Evolutionary conservation across 495 filamentous ascomycete genomes (phyloP), one percentile per base, ranked within the genome.

Genomic region (Cudoniella acicularis): DNA sequence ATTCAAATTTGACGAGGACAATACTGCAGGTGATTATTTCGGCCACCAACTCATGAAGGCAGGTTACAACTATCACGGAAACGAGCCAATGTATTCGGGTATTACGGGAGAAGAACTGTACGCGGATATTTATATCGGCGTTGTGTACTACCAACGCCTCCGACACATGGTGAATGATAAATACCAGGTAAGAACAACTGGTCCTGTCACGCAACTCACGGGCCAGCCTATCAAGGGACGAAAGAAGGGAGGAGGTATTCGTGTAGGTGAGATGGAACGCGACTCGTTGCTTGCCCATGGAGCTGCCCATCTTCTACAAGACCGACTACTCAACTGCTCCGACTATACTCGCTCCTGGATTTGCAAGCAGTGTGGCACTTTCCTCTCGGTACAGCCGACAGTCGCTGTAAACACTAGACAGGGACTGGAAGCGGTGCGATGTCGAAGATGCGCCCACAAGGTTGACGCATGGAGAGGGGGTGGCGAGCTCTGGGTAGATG

Each of bases 91-190:
- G 82, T 98, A 98, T 75, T 89, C 84, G 42, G 94, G 94, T 13
- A 93, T 98, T 70, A 98, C 94, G 0, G 94, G 94, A 58, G 85
- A 92, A 65, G 94, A 98, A 72, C 85, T 98, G 18, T 83, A 86
- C 22, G 93, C 91, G 9, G 94, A 98, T 72, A 98, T 98, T 70
- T 98, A 95, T 75, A 85, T 97, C 60, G 94, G 94, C 22, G 83
- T 96, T 51, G 94, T 98, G 57, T 96, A 96, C 78, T 98, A 98
- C 80, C 94, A 98, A 71, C 87, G 94, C 68, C 79, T 98, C 51
- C 81, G 94, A 68, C 94, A 98, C 84, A 98, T 98, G 94, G 94
- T 98, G 20, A 96, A 96, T 79, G 94, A 98, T 72, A 98, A 98
- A 73, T 98, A 91, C 83, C 94, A 98, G 73, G 94, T 98, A 57